phyloP scores from a whole-genome alignment of 1,284 basidiomycete species.

The Microbotryum silenes-acaulis region DNA sequence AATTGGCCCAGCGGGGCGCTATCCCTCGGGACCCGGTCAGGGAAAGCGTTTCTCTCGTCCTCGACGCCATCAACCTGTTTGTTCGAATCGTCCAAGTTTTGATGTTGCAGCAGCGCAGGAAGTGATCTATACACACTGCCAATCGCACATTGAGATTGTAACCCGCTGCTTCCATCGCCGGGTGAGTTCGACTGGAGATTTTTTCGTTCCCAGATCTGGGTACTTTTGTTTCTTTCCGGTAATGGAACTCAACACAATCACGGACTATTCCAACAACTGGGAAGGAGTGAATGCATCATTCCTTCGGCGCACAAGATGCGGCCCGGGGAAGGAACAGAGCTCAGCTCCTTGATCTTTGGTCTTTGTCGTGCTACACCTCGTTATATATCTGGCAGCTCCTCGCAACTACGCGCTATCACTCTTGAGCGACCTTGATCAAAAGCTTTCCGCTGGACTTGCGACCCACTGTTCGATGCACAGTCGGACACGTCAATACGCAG shows the following conservation, averaged over 20 bases:
- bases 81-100: constrained; percentile 76
- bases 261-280: no score
- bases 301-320: no score
- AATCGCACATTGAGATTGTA: no score
- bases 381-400: background rate
- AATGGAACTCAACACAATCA: no score
- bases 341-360: background rate
- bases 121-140: constrained; percentile 2
- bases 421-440: constrained; percentile 54
- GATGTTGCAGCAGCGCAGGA: constrained; percentile 44
- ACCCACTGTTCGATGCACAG: constrained; percentile 38
- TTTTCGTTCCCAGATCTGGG: no score
- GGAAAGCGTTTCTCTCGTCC: constrained; percentile 50
- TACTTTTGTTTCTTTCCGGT: no score
- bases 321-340: no score
- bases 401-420: background rate
- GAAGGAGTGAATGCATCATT: no score
- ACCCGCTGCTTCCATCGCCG: no score
- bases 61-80: constrained; percentile 70
- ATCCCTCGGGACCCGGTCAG: constrained; percentile 66
- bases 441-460: constrained; percentile 77
- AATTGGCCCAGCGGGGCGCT: constrained; percentile 60
- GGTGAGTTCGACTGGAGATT: no score
- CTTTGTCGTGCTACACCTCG: background rate
- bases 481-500: background rate